Percentiles rank a stretch among this genome's conserved stretches.
Evolutionary conservation across 2,329 filamentous ascomycete genomes (phyloP).

Genomic region (Ceratocystis variospora): DNA sequence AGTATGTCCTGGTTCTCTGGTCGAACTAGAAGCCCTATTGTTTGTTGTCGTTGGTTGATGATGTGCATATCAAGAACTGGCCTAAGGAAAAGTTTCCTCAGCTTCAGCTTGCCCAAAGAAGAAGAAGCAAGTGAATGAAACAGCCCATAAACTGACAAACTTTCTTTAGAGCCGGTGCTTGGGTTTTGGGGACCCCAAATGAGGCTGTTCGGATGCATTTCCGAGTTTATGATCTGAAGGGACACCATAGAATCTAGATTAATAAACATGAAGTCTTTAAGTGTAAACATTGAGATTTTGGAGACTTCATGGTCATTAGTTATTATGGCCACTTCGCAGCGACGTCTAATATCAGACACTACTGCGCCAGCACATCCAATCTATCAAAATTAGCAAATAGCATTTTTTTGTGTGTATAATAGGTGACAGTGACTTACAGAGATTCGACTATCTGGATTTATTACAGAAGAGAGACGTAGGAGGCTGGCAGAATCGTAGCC

Average conservation of each 20-base stretch:
- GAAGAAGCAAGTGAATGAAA: slow-evolving; percentile 65
- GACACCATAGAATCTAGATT: slow-evolving; percentile 68
- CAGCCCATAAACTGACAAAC: slow-evolving; percentile 68
- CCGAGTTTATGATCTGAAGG: slow-evolving; percentile 71
- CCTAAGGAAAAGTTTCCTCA: slow-evolving; percentile 71
- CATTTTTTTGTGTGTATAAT: not conserved
- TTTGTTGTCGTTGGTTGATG: slow-evolving; percentile 58
- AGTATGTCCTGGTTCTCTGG: slow-evolving; percentile 51
- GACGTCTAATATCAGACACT: slow-evolving; percentile 61
- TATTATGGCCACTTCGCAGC: slow-evolving; percentile 27
- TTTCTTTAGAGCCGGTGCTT: slow-evolving; percentile 57
- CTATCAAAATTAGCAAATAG: slow-evolving; percentile 24
- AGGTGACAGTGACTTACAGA: slow-evolving; percentile 38
- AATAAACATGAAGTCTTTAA: slow-evolving; percentile 57
- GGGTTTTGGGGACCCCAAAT: slow-evolving; percentile 25
- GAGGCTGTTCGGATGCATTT: slow-evolving; percentile 69
- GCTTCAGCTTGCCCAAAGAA: slow-evolving; percentile 57
- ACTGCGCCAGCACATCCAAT: slow-evolving; percentile 80
- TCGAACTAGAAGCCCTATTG: slow-evolving; percentile 51
- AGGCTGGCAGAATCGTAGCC: slow-evolving; percentile 45
- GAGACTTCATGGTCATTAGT: slow-evolving; percentile 39
- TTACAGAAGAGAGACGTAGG: slow-evolving; percentile 52
- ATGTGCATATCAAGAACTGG: slow-evolving; percentile 55
- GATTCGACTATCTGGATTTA: slow-evolving; percentile 60
- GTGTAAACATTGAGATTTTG: slow-evolving; percentile 59